These are phyloP conservation scores for Dysphania ambrosioides DNA, from an alignment of 148 eudicot species.

Conservation along the genomic window DNA sequence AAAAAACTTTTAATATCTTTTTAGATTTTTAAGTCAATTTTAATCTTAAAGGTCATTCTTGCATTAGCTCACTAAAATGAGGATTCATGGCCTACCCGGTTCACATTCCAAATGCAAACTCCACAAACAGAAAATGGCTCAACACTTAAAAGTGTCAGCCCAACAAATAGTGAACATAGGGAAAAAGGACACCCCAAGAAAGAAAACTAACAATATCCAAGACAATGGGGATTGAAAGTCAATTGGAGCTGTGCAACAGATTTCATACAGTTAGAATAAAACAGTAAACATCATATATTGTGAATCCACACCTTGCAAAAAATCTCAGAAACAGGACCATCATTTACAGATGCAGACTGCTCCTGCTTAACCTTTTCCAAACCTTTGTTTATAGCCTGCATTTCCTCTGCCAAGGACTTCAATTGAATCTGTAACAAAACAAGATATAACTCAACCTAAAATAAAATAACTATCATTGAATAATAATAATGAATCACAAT, in stretches of 20 bases:
- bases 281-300: neutral
- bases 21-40: too few species aligned
- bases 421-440: conserved; percentile 74
- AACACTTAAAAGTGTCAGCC: neutral
- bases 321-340: conserved; percentile 85
- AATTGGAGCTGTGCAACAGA: neutral
- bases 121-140: neutral
- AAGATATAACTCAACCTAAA: conserved; percentile 15
- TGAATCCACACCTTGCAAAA: conserved; percentile 57
- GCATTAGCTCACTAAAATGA: too few species aligned
- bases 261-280: neutral
- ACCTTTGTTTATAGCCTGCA: conserved; percentile 92
- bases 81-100: too few species aligned
- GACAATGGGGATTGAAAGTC: neutral
- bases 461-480: neutral
- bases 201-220: neutral
- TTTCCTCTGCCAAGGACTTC: conserved; percentile 96
- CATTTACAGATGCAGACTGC: conserved; percentile 72
- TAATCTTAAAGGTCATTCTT: too few species aligned
- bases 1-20: too few species aligned
- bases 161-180: neutral
- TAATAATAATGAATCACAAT: neutral
- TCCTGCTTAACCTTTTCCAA: conserved; percentile 87
- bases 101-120: neutral
- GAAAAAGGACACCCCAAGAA: neutral